These are phyloP conservation scores for Austropuccinia psidii DNA, from an alignment of 1,284 basidiomycete species.

Conservation along the genomic window DNA sequence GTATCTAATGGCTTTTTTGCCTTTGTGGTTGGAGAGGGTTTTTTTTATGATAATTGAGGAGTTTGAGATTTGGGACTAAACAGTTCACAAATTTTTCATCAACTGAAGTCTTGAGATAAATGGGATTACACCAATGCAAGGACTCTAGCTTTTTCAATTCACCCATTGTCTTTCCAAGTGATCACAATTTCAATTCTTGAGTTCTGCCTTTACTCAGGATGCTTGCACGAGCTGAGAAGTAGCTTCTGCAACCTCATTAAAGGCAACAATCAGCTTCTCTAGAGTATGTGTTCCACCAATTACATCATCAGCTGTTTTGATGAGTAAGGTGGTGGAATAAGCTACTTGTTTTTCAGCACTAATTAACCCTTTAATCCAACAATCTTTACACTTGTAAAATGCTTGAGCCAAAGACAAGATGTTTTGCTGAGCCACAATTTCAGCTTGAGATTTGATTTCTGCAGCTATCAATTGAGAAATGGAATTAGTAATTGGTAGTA, in stretches of 20 bases:
- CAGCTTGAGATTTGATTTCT: slow-evolving; percentile 92
- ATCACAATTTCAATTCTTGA: slow-evolving; percentile 46
- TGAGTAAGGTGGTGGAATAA: slow-evolving; percentile 90
- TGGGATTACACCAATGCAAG: slow-evolving; percentile 73
- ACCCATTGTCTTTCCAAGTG: slow-evolving; percentile 38
- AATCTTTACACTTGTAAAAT: slow-evolving; percentile 99
- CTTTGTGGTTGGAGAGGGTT: slow-evolving; percentile 52
- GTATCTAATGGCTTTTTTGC: slow-evolving; percentile 44
- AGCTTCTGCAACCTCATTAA: slow-evolving; percentile 92
- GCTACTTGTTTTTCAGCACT: slow-evolving; percentile 97
- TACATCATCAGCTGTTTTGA: slow-evolving; percentile 96
- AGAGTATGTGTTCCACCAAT: slow-evolving; percentile 91
- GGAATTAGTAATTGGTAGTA: slow-evolving; percentile 87
- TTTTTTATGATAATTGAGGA: slow-evolving; percentile 54
- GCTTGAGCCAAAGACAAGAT: slow-evolving; percentile 85
- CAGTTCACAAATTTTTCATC: slow-evolving; percentile 66
- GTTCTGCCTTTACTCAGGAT: slow-evolving; percentile 92
- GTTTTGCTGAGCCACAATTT: slow-evolving; percentile 91
- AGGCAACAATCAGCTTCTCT: slow-evolving; percentile 97
- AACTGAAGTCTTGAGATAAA: slow-evolving; percentile 79
- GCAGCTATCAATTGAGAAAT: slow-evolving; percentile 92
- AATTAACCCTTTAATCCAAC: slow-evolving; percentile 99
- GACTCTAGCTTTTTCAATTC: slow-evolving; percentile 41
- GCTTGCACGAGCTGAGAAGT: slow-evolving; percentile 98
- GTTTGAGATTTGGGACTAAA: slow-evolving; percentile 64